Percentiles rank a stretch among this genome's conserved stretches.
phyloP scores from a whole-genome alignment of 2,329 filamentous ascomycete species.

The Alternaria novae-zelandiae region DNA sequence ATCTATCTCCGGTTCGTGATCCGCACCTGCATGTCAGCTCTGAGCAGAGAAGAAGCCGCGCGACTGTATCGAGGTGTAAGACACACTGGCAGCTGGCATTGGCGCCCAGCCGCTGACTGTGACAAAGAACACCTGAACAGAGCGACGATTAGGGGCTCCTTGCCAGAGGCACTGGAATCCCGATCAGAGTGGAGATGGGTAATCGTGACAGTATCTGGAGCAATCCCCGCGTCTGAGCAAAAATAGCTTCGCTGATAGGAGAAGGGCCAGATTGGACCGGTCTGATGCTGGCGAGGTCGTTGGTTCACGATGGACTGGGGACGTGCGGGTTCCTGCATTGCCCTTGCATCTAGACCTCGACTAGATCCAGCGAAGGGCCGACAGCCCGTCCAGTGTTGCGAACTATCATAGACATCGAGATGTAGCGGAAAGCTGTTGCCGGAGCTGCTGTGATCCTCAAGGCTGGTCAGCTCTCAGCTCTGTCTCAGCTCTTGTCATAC shows the following conservation, averaged over 20 bases:
- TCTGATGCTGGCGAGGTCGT: conserved; percentile 9
- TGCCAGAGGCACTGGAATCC: neutral
- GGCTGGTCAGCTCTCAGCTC: neutral
- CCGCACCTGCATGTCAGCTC: conserved; percentile 9
- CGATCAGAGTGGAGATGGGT: conserved; percentile 1
- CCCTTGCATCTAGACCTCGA: conserved; percentile 25
- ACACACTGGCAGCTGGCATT: neutral
- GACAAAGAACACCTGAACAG: conserved; percentile 10
- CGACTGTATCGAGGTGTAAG: conserved; percentile 1
- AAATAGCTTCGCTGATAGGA: conserved; percentile 24
- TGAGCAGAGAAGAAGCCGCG: conserved; percentile 6
- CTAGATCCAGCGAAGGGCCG: conserved; percentile 16
- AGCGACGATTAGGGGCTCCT: conserved; percentile 4
- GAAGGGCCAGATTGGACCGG: conserved; percentile 10
- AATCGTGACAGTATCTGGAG: conserved; percentile 2
- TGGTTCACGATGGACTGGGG: conserved; percentile 8
- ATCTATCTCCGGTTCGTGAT: conserved; percentile 5
- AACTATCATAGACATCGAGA: conserved; percentile 3
- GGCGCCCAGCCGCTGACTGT: neutral
- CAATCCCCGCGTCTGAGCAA: conserved; percentile 14
- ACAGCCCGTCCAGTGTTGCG: conserved; percentile 5
- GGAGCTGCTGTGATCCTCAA: neutral
- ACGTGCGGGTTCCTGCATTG: conserved; percentile 35
- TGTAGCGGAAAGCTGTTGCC: neutral
- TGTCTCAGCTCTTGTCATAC: conserved; percentile 10